Percentiles rank a stretch among this genome's conserved stretches.
Evolutionary conservation across 345 rosid species (phyloP).

Genomic region (Abelmoschus esculentus): DNA sequence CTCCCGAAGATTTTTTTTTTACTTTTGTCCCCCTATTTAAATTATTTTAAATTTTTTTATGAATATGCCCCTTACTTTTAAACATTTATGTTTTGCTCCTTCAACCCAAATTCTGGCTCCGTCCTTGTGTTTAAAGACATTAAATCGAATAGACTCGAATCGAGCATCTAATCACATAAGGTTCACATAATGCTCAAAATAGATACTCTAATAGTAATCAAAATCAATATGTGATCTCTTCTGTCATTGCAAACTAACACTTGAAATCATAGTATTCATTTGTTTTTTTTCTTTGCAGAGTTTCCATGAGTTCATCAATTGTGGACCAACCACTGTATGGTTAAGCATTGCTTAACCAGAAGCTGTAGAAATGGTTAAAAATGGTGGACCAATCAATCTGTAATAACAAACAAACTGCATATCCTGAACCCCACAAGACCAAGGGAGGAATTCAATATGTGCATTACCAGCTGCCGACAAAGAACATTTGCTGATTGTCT

Average conservation of each 20-base stretch:
- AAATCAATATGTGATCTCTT: not conserved
- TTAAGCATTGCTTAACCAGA: no score
- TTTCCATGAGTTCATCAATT: not conserved
- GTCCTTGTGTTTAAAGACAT: no score
- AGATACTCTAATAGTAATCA: not conserved
- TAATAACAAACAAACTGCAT: not conserved
- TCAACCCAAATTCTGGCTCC: no score
- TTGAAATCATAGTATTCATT: constrained; percentile 2
- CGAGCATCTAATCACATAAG: constrained; percentile 1
- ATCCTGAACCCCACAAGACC: constrained; percentile 4
- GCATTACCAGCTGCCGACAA: constrained; percentile 22
- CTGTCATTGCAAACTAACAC: not conserved
- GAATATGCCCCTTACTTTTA: no score
- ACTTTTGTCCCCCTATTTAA: no score
- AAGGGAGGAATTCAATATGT: not conserved
- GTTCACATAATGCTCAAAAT: not conserved
- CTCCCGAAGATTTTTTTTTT: no score
- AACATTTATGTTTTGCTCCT: no score
- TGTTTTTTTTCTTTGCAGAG: not conserved
- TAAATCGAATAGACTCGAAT: not conserved
- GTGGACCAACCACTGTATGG: not conserved
- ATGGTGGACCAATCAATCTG: constrained; percentile 5
- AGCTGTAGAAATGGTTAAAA: not conserved
- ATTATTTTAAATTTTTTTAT: no score
- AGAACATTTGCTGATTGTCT: constrained; percentile 8